Evolutionary conservation across 2,329 filamentous ascomycete species (phyloP).

Genomic region (Coniochaeta pulveracea): DNA sequence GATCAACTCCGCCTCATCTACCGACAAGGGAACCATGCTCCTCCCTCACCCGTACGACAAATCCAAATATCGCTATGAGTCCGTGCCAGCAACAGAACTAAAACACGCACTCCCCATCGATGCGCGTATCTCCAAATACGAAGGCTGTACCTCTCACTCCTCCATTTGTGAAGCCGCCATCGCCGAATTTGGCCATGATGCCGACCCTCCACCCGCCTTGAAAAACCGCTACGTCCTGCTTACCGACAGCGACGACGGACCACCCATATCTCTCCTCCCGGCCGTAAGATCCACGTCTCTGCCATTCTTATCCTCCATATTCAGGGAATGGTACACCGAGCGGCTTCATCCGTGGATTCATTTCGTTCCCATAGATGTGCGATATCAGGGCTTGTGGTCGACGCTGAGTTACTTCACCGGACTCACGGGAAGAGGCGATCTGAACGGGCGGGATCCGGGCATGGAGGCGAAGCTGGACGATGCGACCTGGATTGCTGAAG

Average conservation of each 20-base stretch:
- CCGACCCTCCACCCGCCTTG: constrained; percentile 36
- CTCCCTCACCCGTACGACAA: constrained; percentile 30
- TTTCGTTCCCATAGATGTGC: constrained; percentile 66
- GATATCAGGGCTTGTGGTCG: constrained; percentile 63
- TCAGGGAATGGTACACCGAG: constrained; percentile 70
- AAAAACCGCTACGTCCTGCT: constrained; percentile 61
- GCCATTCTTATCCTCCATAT: constrained; percentile 61
- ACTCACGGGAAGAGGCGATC: constrained; percentile 27
- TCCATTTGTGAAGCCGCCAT: constrained; percentile 25
- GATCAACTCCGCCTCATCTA: constrained; percentile 42
- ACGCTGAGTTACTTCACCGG: constrained; percentile 66
- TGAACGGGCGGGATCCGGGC: constrained; percentile 32
- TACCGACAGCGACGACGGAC: constrained; percentile 59
- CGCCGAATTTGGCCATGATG: constrained; percentile 6
- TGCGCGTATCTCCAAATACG: constrained; percentile 46
- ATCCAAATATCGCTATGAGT: constrained; percentile 41
- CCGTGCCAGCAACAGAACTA: constrained; percentile 39
- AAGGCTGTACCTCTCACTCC: constrained; percentile 33
- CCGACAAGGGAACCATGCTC: constrained; percentile 41
- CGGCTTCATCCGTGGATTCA: constrained; percentile 67
- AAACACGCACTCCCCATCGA: constrained; percentile 42
- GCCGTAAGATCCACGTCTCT: constrained; percentile 56
- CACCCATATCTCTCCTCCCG: constrained; percentile 44
- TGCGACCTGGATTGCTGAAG: constrained; percentile 52
- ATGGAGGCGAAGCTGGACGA: constrained; percentile 39